Percentiles rank a stretch among this genome's conserved stretches.
Evolutionary conservation across 306 rosid genomes (phyloP).

Genomic region (Citrullus colocynthis): DNA sequence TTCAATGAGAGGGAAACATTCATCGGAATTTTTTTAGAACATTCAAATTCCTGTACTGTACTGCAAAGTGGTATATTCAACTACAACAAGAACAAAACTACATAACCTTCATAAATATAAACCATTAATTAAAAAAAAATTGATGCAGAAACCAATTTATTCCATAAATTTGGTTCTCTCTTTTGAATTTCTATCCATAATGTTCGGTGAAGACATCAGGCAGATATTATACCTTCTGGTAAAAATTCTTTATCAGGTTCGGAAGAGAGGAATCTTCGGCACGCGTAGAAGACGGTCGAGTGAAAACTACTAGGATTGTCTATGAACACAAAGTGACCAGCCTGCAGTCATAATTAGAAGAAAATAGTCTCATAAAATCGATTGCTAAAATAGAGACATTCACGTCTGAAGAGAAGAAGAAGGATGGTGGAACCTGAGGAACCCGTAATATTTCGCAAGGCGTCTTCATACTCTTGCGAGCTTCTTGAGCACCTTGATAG

Average conservation of each 20-base stretch:
- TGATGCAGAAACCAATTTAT: not conserved
- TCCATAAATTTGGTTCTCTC: not conserved
- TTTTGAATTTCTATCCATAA: not conserved
- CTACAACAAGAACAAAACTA: not conserved
- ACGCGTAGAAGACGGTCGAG: slow-evolving; percentile 62
- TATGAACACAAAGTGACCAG: slow-evolving; percentile 82
- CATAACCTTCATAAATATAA: not conserved
- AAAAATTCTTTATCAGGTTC: slow-evolving; percentile 39
- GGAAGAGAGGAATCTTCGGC: slow-evolving; percentile 59
- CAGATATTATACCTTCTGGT: slow-evolving; percentile 60
- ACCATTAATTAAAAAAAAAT: not conserved
- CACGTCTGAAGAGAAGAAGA: slow-evolving; percentile 3
- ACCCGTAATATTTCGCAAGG: slow-evolving; percentile 87
- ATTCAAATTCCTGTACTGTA: not conserved
- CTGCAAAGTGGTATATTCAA: not conserved
- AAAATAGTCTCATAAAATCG: not conserved
- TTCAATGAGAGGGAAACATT: not conserved
- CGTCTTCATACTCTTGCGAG: slow-evolving; percentile 76
- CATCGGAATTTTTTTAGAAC: not conserved
- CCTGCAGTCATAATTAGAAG: slow-evolving; percentile 33
- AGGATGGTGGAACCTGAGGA: slow-evolving; percentile 51
- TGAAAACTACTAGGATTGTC: slow-evolving; percentile 69
- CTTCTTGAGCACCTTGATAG: slow-evolving; percentile 85
- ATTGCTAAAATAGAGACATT: not conserved
- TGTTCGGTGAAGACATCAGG: slow-evolving; percentile 16